These are phyloP conservation scores for Lathyrus tuberosus DNA, from an alignment of 306 rosid species.

Conservation along the genomic window DNA sequence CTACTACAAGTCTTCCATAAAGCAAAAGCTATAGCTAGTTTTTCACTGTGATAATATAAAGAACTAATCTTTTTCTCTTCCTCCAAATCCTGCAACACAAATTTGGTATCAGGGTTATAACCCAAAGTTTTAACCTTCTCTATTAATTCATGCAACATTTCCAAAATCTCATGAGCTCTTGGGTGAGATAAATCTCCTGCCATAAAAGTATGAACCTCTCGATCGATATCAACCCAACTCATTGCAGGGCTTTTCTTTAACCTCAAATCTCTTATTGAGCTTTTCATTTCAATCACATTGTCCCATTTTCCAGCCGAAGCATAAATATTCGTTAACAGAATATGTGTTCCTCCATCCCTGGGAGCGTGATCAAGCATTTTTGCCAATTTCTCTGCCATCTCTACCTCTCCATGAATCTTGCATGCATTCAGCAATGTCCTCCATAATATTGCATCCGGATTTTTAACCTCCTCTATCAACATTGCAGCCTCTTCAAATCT, in stretches of 20 bases:
- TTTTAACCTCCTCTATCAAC: slow-evolving; percentile 54
- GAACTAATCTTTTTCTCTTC: slow-evolving; percentile 56
- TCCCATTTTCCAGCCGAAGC: slow-evolving; percentile 74
- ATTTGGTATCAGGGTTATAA: slow-evolving; percentile 65
- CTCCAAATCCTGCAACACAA: slow-evolving; percentile 63
- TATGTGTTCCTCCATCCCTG: slow-evolving; percentile 59
- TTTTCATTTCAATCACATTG: slow-evolving; percentile 67
- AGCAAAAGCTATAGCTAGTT: slow-evolving; percentile 66
- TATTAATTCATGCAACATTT: slow-evolving; percentile 47
- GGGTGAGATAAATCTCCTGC: slow-evolving; percentile 76
- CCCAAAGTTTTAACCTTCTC: slow-evolving; percentile 55
- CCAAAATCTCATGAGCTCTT: slow-evolving; percentile 47
- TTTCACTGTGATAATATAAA: slow-evolving; percentile 68
- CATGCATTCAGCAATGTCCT: slow-evolving; percentile 65
- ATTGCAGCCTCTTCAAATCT: slow-evolving; percentile 70
- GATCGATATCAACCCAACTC: slow-evolving; percentile 69
- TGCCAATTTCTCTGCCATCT: slow-evolving; percentile 63
- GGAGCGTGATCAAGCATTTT: slow-evolving; percentile 57
- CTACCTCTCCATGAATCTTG: slow-evolving; percentile 60
- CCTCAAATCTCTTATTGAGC: slow-evolving; percentile 55
- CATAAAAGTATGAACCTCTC: slow-evolving; percentile 70
- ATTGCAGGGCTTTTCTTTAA: slow-evolving; percentile 65
- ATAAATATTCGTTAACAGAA: slow-evolving; percentile 68
- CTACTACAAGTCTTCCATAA: slow-evolving; percentile 59
- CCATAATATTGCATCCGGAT: slow-evolving; percentile 70